Conservation (phyloP, 2,329 filamentous ascomycete genomes). For the Arthrobotrys conoides region DNA sequence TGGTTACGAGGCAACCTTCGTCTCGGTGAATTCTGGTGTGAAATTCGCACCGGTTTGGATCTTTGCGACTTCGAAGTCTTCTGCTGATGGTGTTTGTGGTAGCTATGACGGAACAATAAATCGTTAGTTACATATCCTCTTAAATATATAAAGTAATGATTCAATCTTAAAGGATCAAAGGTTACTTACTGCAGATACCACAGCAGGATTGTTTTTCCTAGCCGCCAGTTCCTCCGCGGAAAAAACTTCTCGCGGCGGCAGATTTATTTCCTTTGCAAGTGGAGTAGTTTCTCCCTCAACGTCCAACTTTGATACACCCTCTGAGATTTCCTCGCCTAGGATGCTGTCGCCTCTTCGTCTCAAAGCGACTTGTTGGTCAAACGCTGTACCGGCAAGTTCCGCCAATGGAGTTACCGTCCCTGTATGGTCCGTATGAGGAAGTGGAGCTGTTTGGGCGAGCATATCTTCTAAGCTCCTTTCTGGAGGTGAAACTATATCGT, state of each 20-base stretch:
- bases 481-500: conserved; percentile 42
- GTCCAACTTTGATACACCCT: conserved; percentile 36
- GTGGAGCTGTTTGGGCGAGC: conserved; percentile 35
- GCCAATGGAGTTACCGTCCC: conserved; percentile 47
- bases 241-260: conserved; percentile 16
- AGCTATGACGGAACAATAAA: conserved; percentile 12
- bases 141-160: background rate
- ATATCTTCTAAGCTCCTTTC: conserved; percentile 34
- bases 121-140: background rate
- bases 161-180: background rate
- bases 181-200: conserved; percentile 49
- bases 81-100: conserved; percentile 54
- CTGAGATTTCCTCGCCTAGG: conserved; percentile 55
- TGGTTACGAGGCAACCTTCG: conserved; percentile 52
- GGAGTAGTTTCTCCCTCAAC: conserved; percentile 30
- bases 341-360: conserved; percentile 54
- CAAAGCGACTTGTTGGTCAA: conserved; percentile 57
- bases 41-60: conserved; percentile 47
- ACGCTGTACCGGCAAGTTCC: conserved; percentile 55
- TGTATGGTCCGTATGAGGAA: background rate
- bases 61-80: conserved; percentile 53
- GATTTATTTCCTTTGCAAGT: conserved; percentile 17
- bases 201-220: conserved; percentile 46
- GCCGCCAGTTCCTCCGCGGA: conserved; percentile 29
- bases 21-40: conserved; percentile 51